Evolutionary conservation across 257 asterid genomes (phyloP), one percentile per base, ranked within the genome.

Genomic region (Leptodermis oblonga): DNA sequence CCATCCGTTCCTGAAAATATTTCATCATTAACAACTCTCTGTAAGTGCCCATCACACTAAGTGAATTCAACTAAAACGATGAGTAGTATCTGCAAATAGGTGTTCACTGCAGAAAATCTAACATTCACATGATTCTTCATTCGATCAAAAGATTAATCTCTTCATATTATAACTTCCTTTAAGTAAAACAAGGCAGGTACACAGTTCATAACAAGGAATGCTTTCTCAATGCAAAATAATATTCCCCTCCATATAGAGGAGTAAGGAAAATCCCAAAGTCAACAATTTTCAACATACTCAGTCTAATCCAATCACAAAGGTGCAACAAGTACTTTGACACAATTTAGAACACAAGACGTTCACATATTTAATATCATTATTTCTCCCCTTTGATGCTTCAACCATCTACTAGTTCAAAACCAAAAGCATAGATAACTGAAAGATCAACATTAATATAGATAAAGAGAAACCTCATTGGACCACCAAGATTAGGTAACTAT

Each of bases 1-100:
- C 99, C 77, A 81, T 75, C 28, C 97, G 90, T 73, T 93, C 99
- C 99, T 93, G 82, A 46, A 73, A 49, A 72, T 28, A 34, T 67
- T 25, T 62, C 13, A 34, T 23, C 41, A 71, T 23, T 53, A 63
- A 65, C 46, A 39, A 51, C 49, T 33, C 13, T 69, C 59, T 28
- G 15, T 53, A 17, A 52, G 7, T 20, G 30, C 9, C 13, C 64
- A 20, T 15, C 36, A 2, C 18, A 26, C 65, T 31, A 62, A 30
- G 37, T 69, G 65, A 42, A 59, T 22, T n/a, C 17, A 42, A 30
- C 11, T 52, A 34, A n/a, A 37, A n/a, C 30, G 30, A 52, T 9
- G 3, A 52, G 12, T 36, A 68, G 64, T 25, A 13, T 56, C 31
- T 52, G 71, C 28, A 11, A 49, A 52, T 1, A 42, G n/a, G 31